A percentile compares a stretch with the other conserved stretches of the same genome.
Conservation (phyloP, 441 rosid genomes). For the Pelargonium cotyledonis region DNA sequence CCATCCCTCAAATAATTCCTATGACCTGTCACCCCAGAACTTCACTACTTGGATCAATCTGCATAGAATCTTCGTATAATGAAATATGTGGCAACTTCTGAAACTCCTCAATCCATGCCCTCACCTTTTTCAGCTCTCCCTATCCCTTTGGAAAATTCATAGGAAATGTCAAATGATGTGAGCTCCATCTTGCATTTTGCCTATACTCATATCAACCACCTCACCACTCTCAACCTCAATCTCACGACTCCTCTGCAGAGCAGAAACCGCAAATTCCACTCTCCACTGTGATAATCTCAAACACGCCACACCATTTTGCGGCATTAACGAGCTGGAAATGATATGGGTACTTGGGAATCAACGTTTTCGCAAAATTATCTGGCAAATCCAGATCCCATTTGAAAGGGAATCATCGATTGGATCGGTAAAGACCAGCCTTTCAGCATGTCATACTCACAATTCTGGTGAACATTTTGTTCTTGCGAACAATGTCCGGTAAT, state of each 20-base stretch:
- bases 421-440: constrained; percentile 53
- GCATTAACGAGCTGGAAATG: constrained; percentile 57
- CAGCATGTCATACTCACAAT: constrained; percentile 64
- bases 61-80: constrained; percentile 71
- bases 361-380: constrained; percentile 52
- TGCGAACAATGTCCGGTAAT: constrained; percentile 79
- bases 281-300: constrained; percentile 59
- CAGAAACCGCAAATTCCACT: constrained; percentile 62
- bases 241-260: constrained; percentile 54
- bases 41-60: constrained; percentile 68
- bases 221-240: constrained; percentile 18
- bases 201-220: constrained; percentile 49
- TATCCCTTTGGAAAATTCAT: constrained; percentile 90
- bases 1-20: constrained; percentile 83
- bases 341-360: constrained; percentile 56
- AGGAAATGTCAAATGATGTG: constrained; percentile 55
- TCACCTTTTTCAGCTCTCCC: constrained; percentile 85
- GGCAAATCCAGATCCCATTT: constrained; percentile 91
- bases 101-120: constrained; percentile 93
- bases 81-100: constrained; percentile 89
- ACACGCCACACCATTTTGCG: constrained; percentile 42
- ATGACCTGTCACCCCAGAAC: constrained; percentile 92
- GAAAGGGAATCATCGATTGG: constrained; percentile 58
- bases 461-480: constrained; percentile 60
- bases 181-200: constrained; percentile 60